Evolutionary conservation across 2,329 filamentous ascomycete genomes (phyloP).

Genomic region (Aaosphaeria arxii): DNA sequence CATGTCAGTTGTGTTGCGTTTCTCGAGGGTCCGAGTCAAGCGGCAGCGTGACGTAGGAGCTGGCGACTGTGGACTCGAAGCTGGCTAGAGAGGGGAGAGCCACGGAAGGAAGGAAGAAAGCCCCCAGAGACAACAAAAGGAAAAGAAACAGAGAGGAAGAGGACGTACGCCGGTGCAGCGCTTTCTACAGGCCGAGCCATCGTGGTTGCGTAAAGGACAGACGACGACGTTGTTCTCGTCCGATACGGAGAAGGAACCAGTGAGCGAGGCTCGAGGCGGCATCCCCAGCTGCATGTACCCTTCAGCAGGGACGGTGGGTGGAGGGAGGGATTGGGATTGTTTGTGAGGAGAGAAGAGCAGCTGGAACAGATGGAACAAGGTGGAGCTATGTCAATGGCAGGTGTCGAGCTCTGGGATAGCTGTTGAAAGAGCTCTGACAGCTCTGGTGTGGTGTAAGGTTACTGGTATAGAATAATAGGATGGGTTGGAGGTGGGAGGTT

Average conservation of each 20-base stretch:
- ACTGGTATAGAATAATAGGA: too few relatives aligned
- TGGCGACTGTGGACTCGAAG: neutral
- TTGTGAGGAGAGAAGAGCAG: neutral
- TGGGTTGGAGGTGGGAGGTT: too few relatives aligned
- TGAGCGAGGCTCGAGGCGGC: slow-evolving; percentile 84
- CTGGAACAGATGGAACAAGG: neutral
- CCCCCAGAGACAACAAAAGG: neutral
- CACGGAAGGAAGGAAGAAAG: neutral
- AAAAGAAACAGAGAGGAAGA: slow-evolving; percentile 5
- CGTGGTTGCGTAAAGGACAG: slow-evolving; percentile 91
- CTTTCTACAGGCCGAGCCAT: slow-evolving; percentile 96
- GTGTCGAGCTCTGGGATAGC: slow-evolving; percentile 8
- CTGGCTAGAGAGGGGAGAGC: neutral
- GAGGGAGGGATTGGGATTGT: too few relatives aligned
- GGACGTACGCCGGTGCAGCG: slow-evolving; percentile 93
- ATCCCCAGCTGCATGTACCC: slow-evolving; percentile 57
- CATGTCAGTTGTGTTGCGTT: slow-evolving; percentile 26
- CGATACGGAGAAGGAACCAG: slow-evolving; percentile 86
- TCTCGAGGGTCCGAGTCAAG: neutral
- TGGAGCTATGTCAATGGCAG: slow-evolving; percentile 7
- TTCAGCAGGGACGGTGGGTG: slow-evolving; percentile 2
- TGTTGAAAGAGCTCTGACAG: slow-evolving; percentile 1
- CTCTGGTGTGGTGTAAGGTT: neutral
- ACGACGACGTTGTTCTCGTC: slow-evolving; percentile 95
- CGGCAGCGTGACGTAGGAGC: neutral